Evolutionary conservation across 495 filamentous ascomycete genomes (phyloP), one percentile per base, ranked within the genome.

Genomic region (Aspergillus egyptiacus): DNA sequence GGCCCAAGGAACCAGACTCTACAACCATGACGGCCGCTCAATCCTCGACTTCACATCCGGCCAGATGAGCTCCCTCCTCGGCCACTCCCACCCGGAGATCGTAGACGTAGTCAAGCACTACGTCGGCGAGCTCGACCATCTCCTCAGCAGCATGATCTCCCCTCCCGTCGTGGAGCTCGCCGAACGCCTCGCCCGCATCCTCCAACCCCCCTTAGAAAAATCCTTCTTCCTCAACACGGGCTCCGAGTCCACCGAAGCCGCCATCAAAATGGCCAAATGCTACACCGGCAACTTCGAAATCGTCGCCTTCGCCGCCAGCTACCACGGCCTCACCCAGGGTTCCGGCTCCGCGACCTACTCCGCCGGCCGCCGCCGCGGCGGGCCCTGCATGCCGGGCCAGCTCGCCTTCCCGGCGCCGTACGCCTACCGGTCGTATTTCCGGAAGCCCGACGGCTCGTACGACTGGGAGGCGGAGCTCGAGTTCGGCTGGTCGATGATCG

Each of bases 251-350:
- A 78, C 69, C 42, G 76, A 81, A 40, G 74, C 74, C 0, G 76
- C 76, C 7, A 73, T 79, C 47, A 72, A 76, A 30, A 64, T 83
- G 50, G 78, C 78, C 15, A 81, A 81, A 50, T 50, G 64, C 5
- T 78, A 73, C 44, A 81, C 78, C 0, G 77, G 77, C 1, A 76
- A 76, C 20, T 80, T 70, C 38, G 78, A 82, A 54, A 66, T 83
- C 40, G 72, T 82, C 15, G 78, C 68, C 0, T 61, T 82, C 5
- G 64, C 61, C 10, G 71, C 71, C 5, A 74, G 70, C 20, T 82
- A 73, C 62, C 78, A 82, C 45, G 79, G 79, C 5, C 56, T 77
- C 25, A 78, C 74, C 0, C 64, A 66, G 0, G 68, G 64, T 6
- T 62, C 76, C 3, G 53, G 57, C 2, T 65, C 64, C 5, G 71